phyloP scores from a whole-genome alignment of 2,329 filamentous ascomycete species.

The Colletotrichum cordylinicola region DNA sequence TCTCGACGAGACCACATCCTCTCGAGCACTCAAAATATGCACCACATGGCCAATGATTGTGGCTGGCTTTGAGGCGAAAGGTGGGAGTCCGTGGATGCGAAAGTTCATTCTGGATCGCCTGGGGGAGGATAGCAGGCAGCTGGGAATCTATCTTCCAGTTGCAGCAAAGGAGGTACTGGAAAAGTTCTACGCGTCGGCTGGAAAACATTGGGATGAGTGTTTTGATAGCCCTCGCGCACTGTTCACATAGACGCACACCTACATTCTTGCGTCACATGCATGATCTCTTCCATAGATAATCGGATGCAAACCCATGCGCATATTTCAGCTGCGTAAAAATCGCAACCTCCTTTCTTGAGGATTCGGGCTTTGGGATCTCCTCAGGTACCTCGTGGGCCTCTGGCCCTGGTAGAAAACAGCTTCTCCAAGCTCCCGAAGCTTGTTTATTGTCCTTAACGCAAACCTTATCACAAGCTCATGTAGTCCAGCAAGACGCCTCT shows the following conservation, averaged over 20 bases:
- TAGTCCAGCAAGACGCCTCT: too few relatives aligned
- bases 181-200: neutral
- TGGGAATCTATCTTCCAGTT: conserved; percentile 4
- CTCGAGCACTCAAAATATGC: neutral
- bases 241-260: neutral
- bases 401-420: too few relatives aligned
- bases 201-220: conserved; percentile 1
- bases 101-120: neutral
- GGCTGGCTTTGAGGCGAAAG: conserved; percentile 4
- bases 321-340: too few relatives aligned
- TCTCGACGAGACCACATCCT: conserved; percentile 19
- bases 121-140: neutral
- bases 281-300: too few relatives aligned
- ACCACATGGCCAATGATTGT: conserved; percentile 5
- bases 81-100: neutral
- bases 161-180: neutral
- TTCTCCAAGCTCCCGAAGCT: too few relatives aligned
- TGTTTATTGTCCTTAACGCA: too few relatives aligned
- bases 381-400: too few relatives aligned
- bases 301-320: too few relatives aligned
- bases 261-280: too few relatives aligned
- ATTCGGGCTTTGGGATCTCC: too few relatives aligned
- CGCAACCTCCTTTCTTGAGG: too few relatives aligned
- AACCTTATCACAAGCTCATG: too few relatives aligned
- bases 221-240: conserved; percentile 2